Percentiles rank a stretch among this genome's conserved stretches.
phyloP scores from a whole-genome alignment of 1,139 yeast genomes.

The Yamadazyma dendronema region DNA sequence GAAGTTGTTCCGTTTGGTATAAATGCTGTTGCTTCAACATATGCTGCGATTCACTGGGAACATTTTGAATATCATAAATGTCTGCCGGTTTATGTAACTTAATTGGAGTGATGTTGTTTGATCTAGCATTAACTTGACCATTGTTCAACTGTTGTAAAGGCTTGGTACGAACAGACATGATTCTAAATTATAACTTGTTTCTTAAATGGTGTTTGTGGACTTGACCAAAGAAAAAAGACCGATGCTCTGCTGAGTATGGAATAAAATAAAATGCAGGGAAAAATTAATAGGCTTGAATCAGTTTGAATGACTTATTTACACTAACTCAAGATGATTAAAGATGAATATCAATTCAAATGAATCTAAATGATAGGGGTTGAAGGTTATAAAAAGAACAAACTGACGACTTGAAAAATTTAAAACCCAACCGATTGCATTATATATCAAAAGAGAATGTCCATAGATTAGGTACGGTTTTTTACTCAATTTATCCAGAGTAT shows the following conservation, averaged over 20 bases:
- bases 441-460: slow-evolving; percentile 3
- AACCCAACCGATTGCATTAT: slow-evolving; percentile 2
- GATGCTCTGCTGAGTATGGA: background rate
- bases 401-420: background rate
- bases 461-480: slow-evolving; percentile 2
- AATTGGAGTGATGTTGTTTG: slow-evolving; percentile 37
- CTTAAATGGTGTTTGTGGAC: background rate
- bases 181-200: background rate
- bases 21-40: slow-evolving; percentile 14
- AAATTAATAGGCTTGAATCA: background rate
- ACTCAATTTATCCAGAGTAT: slow-evolving; percentile 11
- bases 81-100: slow-evolving; percentile 27
- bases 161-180: slow-evolving; percentile 40
- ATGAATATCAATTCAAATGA: background rate
- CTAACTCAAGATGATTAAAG: background rate
- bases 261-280: background rate
- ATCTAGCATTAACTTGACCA: slow-evolving; percentile 42
- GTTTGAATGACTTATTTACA: background rate
- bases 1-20: slow-evolving; percentile 13
- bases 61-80: slow-evolving; percentile 12
- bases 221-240: background rate
- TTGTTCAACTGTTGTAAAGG: slow-evolving; percentile 50
- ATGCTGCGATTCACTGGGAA: slow-evolving; percentile 11
- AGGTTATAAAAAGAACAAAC: background rate
- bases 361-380: background rate